Percentiles rank a stretch among this genome's conserved stretches.
phyloP scores from a whole-genome alignment of 495 filamentous ascomycete species.

The Xylona heveae region DNA sequence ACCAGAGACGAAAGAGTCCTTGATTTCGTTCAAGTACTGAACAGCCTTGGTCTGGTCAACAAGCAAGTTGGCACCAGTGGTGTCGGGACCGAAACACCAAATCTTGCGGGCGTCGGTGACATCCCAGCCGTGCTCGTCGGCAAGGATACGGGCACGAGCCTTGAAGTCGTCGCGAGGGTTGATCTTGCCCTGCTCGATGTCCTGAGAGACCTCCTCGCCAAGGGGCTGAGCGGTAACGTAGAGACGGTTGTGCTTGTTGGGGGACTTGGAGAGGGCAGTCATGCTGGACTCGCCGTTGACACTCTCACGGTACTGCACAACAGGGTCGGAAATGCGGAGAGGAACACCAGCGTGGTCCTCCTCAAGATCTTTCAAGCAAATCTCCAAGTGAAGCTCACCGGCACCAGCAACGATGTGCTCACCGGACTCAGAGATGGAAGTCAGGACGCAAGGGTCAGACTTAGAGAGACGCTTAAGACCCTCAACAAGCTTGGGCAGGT shows the following conservation, averaged over 20 bases:
- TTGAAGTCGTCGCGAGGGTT: slow-evolving; percentile 97
- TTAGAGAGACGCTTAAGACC: slow-evolving; percentile 99
- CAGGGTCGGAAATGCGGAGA: slow-evolving; percentile 87
- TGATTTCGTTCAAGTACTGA: slow-evolving; percentile 99
- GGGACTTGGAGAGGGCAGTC: slow-evolving; percentile 95
- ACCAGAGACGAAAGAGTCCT: slow-evolving; percentile 98
- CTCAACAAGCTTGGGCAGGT: slow-evolving; percentile 98
- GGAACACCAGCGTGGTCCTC: slow-evolving; percentile 98
- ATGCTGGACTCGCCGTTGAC: slow-evolving; percentile 67
- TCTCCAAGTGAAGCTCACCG: slow-evolving; percentile 97
- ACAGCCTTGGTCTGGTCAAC: slow-evolving; percentile 99
- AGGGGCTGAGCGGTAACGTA: slow-evolving; percentile 85
- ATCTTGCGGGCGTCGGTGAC: slow-evolving; percentile 99
- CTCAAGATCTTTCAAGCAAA: slow-evolving; percentile 99
- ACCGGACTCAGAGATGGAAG: slow-evolving; percentile 69
- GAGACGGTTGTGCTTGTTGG: slow-evolving; percentile 99
- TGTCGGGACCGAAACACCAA: slow-evolving; percentile 99
- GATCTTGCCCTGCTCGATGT: slow-evolving; percentile 87
- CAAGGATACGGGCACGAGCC: slow-evolving; percentile 86
- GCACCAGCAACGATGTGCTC: slow-evolving; percentile 98
- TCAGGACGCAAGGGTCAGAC: slow-evolving; percentile 96
- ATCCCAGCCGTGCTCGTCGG: slow-evolving; percentile 97
- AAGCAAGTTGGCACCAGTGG: slow-evolving; percentile 90
- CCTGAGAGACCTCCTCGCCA: slow-evolving; percentile 70
- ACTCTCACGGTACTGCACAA: slow-evolving; percentile 95